Percentiles rank a stretch among this genome's conserved stretches.
phyloP scores from a whole-genome alignment of 495 filamentous ascomycete species.

The Elaphomyces granulatus region DNA sequence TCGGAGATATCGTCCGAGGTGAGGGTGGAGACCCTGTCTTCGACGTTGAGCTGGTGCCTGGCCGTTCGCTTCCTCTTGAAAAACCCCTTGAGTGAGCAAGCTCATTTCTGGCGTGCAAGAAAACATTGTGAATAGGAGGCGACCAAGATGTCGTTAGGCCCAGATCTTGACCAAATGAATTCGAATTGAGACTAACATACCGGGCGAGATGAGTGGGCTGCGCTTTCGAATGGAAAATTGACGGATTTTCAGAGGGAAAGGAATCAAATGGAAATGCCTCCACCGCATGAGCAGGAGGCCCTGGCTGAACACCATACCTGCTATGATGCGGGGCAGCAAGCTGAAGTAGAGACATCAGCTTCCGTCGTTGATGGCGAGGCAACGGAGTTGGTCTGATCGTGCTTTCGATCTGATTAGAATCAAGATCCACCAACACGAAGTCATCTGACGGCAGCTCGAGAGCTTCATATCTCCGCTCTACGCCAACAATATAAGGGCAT shows the following conservation, averaged over 20 bases:
- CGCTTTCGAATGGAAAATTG: conserved; percentile 58
- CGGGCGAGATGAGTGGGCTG: conserved; percentile 59
- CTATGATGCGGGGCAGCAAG: conserved; percentile 80
- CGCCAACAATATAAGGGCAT: conserved; percentile 92
- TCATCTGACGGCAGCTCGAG: conserved; percentile 92
- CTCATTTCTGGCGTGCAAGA: conserved; percentile 60
- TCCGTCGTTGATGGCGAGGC: conserved; percentile 78
- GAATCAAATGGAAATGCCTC: conserved; percentile 84
- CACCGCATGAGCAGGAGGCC: conserved; percentile 84
- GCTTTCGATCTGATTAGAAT: conserved; percentile 76
- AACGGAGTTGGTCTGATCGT: conserved; percentile 57
- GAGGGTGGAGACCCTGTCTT: conserved; percentile 66
- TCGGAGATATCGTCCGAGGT: conserved; percentile 58
- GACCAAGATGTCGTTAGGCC: conserved; percentile 38
- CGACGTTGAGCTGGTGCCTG: conserved; percentile 63
- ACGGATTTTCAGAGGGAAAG: conserved; percentile 72
- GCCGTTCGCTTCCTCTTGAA: conserved; percentile 51
- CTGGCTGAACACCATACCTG: conserved; percentile 69
- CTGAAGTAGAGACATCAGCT: conserved; percentile 77
- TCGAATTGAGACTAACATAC: conserved; percentile 76
- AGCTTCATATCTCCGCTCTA: conserved; percentile 85
- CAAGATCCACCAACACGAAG: conserved; percentile 87
- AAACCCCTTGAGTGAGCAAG: conserved; percentile 28
- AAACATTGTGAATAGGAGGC: conserved; percentile 78
- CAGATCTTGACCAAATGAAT: conserved; percentile 54